Percentiles rank a stretch among this genome's conserved stretches.
Conservation (phyloP, 148 eudicot species). For the Rhododendron williamsianum region DNA sequence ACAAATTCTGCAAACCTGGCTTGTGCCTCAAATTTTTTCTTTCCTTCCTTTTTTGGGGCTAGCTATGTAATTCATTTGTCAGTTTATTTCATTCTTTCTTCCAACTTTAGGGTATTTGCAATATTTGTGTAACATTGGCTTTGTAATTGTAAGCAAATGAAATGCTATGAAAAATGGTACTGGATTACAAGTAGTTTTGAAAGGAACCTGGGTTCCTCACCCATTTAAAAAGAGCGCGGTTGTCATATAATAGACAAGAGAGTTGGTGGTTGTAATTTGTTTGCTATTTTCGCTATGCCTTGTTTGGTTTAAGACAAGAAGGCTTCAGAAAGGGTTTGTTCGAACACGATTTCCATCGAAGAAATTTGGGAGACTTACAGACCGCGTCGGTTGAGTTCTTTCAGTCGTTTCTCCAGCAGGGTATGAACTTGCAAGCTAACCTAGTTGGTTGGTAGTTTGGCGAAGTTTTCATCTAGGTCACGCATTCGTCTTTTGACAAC, state of each 20-base stretch:
- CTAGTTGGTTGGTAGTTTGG: neutral
- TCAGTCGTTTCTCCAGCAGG: neutral
- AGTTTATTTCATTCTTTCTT: slow-evolving; percentile 1
- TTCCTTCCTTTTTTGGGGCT: neutral
- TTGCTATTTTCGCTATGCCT: neutral
- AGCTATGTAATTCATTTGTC: neutral
- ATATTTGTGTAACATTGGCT: neutral
- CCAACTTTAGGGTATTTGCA: neutral
- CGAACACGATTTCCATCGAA: neutral
- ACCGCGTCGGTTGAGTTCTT: neutral
- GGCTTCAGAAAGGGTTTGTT: neutral
- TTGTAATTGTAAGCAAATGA: neutral
- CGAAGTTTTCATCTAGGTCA: neutral
- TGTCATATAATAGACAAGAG: too few species aligned
- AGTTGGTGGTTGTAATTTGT: too few species aligned
- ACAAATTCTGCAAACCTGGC: neutral
- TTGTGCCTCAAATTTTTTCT: neutral
- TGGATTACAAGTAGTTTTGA: neutral
- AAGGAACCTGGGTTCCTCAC: neutral
- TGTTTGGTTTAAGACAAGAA: neutral
- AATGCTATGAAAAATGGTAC: neutral
- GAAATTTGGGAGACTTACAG: too few species aligned
- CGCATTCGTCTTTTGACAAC: neutral
- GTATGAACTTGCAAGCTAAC: neutral
- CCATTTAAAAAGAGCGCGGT: neutral